phyloP scores from a whole-genome alignment of 495 filamentous ascomycete genomes.

The Oleoguttula mirabilis region DNA sequence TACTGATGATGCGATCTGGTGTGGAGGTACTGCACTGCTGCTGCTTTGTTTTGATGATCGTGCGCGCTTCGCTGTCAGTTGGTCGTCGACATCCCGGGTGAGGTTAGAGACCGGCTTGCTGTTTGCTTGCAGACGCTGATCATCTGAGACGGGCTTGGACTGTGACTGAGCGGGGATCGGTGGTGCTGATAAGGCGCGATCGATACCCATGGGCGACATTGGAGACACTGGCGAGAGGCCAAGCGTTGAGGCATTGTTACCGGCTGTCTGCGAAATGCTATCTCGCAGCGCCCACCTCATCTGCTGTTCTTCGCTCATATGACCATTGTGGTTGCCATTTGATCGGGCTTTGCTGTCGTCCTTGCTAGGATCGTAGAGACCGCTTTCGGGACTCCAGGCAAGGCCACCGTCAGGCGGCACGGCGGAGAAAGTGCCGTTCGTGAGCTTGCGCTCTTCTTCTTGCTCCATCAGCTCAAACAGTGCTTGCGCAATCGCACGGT shows the following conservation, averaged over 20 bases:
- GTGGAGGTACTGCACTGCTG: neutral
- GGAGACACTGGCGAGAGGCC: slow-evolving; percentile 6
- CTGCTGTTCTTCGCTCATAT: slow-evolving; percentile 16
- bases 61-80: neutral
- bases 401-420: slow-evolving; percentile 22
- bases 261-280: too few relatives aligned
- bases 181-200: neutral
- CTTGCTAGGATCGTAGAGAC: slow-evolving; percentile 28
- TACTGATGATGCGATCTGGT: neutral
- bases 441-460: slow-evolving; percentile 64
- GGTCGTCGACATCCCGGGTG: neutral
- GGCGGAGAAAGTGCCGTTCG: slow-evolving; percentile 39
- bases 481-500: slow-evolving; percentile 76
- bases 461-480: slow-evolving; percentile 78
- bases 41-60: neutral
- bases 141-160: too few relatives aligned
- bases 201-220: neutral
- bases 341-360: neutral
- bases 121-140: neutral
- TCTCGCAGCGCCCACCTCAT: slow-evolving; percentile 16
- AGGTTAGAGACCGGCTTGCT: neutral
- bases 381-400: slow-evolving; percentile 33
- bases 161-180: neutral
- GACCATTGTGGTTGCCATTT: neutral
- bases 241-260: neutral